Evolutionary conservation across 1,139 yeast genomes (phyloP).

Genomic region (Yamadazyma kanchanaburiensis): DNA sequence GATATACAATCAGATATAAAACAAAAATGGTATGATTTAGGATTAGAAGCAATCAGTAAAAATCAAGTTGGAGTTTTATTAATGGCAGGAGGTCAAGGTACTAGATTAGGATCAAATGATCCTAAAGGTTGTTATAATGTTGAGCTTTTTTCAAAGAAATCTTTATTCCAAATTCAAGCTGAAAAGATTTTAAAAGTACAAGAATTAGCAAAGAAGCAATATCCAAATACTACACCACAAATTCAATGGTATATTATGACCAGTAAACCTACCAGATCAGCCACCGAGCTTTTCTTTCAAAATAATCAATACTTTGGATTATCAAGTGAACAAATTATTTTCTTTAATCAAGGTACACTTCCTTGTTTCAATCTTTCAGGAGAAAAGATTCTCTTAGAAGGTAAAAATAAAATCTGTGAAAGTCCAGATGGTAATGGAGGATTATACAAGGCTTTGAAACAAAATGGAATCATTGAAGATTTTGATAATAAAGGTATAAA

Average conservation of each 20-base stretch:
- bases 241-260: constrained; percentile 96
- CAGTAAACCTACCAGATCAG: constrained; percentile 76
- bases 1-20: constrained; percentile 29
- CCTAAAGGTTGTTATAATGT: constrained; percentile 96
- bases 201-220: constrained; percentile 43
- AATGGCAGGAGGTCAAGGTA: constrained; percentile 99
- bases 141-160: constrained; percentile 76
- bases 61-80: constrained; percentile 85
- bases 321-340: constrained; percentile 52
- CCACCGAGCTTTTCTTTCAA: constrained; percentile 72
- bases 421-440: constrained; percentile 99
- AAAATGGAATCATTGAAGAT: constrained; percentile 66
- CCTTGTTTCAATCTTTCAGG: constrained; percentile 85
- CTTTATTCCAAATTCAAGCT: constrained; percentile 90
- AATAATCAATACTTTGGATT: constrained; percentile 70
- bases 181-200: constrained; percentile 73
- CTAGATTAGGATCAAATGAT: constrained; percentile 80
- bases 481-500: constrained; percentile 67
- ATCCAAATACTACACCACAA: constrained; percentile 22
- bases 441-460: constrained; percentile 75
- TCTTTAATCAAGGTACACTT: constrained; percentile 92
- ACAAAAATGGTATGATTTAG: constrained; percentile 52
- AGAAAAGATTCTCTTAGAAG: constrained; percentile 59
- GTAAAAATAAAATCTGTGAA: constrained; percentile 57
- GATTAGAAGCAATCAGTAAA: constrained; percentile 63